These are phyloP conservation scores for Brassica napus DNA, from an alignment of 345 rosid genomes.

Conservation along the genomic window DNA sequence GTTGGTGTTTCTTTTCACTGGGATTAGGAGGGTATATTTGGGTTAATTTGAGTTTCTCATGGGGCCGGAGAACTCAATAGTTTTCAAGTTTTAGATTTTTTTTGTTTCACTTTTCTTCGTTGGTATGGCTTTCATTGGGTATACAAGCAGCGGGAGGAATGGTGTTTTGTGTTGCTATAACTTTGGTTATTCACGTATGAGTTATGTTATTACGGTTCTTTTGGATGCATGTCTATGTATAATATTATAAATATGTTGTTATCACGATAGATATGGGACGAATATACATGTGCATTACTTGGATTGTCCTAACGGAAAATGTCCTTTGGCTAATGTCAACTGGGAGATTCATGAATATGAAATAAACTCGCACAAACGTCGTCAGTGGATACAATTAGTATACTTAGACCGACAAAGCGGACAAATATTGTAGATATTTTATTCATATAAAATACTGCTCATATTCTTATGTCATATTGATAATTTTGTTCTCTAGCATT, in stretches of 20 bases:
- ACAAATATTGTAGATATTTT: constrained; percentile 15
- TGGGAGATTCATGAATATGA: constrained; percentile 11
- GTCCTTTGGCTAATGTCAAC: constrained; percentile 19
- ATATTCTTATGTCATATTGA: constrained; percentile 15
- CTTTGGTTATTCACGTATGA: constrained; percentile 34
- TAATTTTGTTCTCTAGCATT: constrained; percentile 35
- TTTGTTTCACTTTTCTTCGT: constrained; percentile 31
- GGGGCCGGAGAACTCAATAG: constrained; percentile 30
- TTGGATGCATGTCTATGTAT: not conserved
- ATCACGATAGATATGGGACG: constrained; percentile 6
- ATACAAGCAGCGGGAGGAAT: constrained; percentile 35
- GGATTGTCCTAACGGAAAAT: constrained; percentile 14
- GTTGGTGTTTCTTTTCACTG: constrained; percentile 34
- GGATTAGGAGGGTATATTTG: constrained; percentile 37
- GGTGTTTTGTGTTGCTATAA: constrained; percentile 33
- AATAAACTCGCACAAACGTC: constrained; percentile 8
- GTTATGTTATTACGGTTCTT: constrained; percentile 31
- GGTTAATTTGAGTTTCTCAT: constrained; percentile 35
- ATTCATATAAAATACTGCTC: constrained; percentile 4
- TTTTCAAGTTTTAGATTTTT: constrained; percentile 25
- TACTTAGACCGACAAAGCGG: constrained; percentile 32
- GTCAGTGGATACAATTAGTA: constrained; percentile 9
- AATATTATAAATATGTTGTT: not conserved
- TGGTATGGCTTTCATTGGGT: constrained; percentile 37
- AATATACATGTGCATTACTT: constrained; percentile 8